A percentile compares a stretch with the other conserved stretches of the same genome.
Conservation (phyloP, 805 yeast genomes). For the Sugiyamaella valdiviana region DNA sequence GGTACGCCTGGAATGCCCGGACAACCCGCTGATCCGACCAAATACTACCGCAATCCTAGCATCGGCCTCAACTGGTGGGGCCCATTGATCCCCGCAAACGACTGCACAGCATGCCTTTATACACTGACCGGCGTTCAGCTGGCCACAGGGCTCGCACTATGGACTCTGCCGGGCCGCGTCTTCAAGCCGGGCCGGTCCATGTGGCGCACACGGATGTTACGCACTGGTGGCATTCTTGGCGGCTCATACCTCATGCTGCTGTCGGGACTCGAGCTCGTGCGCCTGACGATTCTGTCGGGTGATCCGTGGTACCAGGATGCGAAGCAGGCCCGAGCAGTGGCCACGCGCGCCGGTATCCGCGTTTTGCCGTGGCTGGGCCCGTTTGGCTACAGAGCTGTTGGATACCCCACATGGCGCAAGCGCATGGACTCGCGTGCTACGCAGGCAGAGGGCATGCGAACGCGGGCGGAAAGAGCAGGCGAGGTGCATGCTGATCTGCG, state of each 20-base stretch:
- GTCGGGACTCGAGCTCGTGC: conserved; percentile 49
- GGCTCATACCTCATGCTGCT: conserved; percentile 49
- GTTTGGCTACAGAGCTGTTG: conserved; percentile 47
- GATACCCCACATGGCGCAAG: conserved; percentile 26
- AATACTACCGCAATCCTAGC: conserved; percentile 40
- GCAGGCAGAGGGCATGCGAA: conserved; percentile 16
- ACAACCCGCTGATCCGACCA: neutral
- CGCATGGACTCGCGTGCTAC: conserved; percentile 21
- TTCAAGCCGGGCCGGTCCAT: conserved; percentile 2
- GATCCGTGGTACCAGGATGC: conserved; percentile 79
- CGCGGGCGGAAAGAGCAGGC: conserved; percentile 10
- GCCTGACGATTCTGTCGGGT: conserved; percentile 35
- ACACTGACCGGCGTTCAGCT: conserved; percentile 49
- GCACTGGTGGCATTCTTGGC: conserved; percentile 30
- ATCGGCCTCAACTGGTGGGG: conserved; percentile 61
- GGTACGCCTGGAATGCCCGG: conserved; percentile 1
- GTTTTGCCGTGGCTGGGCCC: conserved; percentile 68
- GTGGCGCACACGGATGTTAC: conserved; percentile 29
- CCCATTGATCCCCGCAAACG: conserved; percentile 68
- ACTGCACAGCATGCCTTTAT: conserved; percentile 49
- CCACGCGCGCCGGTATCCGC: conserved; percentile 42
- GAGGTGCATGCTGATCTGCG: conserved; percentile 15
- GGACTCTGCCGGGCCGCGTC: conserved; percentile 18
- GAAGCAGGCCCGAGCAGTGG: conserved; percentile 44
- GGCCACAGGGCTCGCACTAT: conserved; percentile 19